These are phyloP conservation scores for Phallus indusiatus DNA, from an alignment of 768 basidiomycete genomes.

Conservation along the genomic window DNA sequence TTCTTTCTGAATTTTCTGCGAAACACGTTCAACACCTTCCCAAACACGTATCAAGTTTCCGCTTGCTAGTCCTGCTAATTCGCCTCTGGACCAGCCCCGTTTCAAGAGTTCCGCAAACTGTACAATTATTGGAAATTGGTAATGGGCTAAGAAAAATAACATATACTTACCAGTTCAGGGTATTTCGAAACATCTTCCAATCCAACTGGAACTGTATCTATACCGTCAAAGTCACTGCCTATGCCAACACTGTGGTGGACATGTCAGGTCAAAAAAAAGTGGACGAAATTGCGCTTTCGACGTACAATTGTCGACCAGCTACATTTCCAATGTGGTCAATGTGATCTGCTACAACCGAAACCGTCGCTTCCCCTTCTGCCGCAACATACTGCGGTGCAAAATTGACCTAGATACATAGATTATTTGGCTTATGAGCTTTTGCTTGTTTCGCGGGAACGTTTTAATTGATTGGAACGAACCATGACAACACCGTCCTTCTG, in stretches of 20 bases:
- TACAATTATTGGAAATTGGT: too few species aligned
- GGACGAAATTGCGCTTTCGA: constrained; percentile 4
- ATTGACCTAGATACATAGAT: constrained; percentile 51
- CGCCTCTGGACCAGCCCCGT: constrained; percentile 80
- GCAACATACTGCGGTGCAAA: constrained; percentile 67
- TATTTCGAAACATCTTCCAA: constrained; percentile 90
- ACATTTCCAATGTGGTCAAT: constrained; percentile 73
- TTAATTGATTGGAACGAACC: constrained; percentile 33
- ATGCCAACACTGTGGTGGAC: constrained; percentile 76
- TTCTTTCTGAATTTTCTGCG: constrained; percentile 46
- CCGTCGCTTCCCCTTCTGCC: constrained; percentile 48
- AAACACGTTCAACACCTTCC: constrained; percentile 62
- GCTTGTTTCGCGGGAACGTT: background rate
- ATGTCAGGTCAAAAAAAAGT: background rate
- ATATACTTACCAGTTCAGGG: constrained; percentile 53
- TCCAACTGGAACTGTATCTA: constrained; percentile 54
- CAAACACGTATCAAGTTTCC: constrained; percentile 81
- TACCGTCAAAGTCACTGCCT: constrained; percentile 80
- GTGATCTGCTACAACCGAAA: constrained; percentile 73
- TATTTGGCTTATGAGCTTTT: background rate
- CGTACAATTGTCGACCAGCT: constrained; percentile 65
- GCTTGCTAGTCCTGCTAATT: constrained; percentile 78
- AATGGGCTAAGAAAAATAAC: background rate
- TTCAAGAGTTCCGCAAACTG: constrained; percentile 78
- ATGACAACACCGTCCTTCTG: constrained; percentile 82